Evolutionary conservation across 202 grass and related monocot genomes (phyloP), one percentile per base, ranked within the genome.

Genomic region (Zizania palustris): DNA sequence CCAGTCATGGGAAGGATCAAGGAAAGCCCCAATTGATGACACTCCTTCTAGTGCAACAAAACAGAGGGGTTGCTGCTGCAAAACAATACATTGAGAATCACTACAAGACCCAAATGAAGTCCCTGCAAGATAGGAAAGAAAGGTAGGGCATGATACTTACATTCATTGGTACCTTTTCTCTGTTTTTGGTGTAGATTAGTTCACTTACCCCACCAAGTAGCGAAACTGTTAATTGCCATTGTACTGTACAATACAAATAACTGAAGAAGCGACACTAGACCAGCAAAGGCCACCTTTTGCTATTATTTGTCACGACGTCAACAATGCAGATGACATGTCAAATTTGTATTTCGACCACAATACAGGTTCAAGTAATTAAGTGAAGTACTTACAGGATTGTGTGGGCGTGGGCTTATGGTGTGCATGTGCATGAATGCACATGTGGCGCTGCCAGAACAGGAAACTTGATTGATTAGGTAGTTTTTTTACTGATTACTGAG

Each of bases 31-130:
- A 0, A 67, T 89, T 0, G 93, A 97, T 1, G 94, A 97, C 2
- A 86, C 86, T 1, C 94, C 94, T 28, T 93, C 91, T 68, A 97
- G 69, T 67, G 72, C 83, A 0, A 97, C 94, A 0, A 97, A 97
- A 36, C 91, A 97, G 78, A 97, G 84, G 84, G 80, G 94, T 97
- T 13, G 91, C 91, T 0, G 94, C 91, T 4, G 94, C 94, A 9
- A 97, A 97, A 35, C 94, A 97, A 79, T 97, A 93, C 83, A 97
- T 97, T 71, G 94, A 97, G 56, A 97, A 97, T 75, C 94, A 97
- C 69, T 97, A 97, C 84, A 97, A 97, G 86, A 88, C 94, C 9
- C 94, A 97, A 73, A 97, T 93, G 94, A 97, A 97, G 73, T 93
- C 90, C 42, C 66, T 97, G 76, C 91, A 97, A 84, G 94, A 97